Evolutionary conservation across 1,139 yeast species (phyloP).

Genomic region (Taphrina communis): DNA sequence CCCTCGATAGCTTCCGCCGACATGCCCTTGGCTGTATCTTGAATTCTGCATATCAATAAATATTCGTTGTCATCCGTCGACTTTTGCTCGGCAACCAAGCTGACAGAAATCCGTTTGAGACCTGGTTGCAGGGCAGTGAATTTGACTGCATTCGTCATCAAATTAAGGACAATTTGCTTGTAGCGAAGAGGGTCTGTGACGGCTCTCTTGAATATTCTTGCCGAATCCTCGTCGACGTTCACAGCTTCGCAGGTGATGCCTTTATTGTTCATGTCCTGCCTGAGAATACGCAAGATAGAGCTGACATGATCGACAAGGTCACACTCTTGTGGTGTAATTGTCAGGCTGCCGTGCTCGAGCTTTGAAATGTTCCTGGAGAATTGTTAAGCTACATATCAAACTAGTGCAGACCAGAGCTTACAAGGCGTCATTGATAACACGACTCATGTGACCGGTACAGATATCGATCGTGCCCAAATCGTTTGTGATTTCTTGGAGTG

Average conservation of each 20-base stretch:
- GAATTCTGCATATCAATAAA: constrained; percentile 13
- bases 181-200: constrained; percentile 33
- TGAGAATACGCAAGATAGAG: constrained; percentile 15
- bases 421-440: constrained; percentile 27
- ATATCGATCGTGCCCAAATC: constrained; percentile 24
- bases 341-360: constrained; percentile 18
- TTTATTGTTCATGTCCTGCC: constrained; percentile 10
- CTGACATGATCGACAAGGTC: constrained; percentile 13
- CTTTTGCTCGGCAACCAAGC: background rate
- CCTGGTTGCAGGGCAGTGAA: constrained; percentile 8
- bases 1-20: constrained; percentile 14
- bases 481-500: constrained; percentile 3
- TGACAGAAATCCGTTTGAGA: constrained; percentile 3
- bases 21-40: constrained; percentile 39
- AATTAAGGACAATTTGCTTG: constrained; percentile 33
- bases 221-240: background rate
- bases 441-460: constrained; percentile 26
- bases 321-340: constrained; percentile 1
- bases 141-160: constrained; percentile 39
- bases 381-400: background rate
- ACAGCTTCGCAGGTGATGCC: constrained; percentile 10
- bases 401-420: background rate
- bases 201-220: background rate
- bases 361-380: constrained; percentile 11
- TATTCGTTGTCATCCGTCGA: background rate